These are phyloP conservation scores for Trichoderma sp. DNA, from an alignment of 2,329 filamentous ascomycete genomes.

Conservation along the genomic window DNA sequence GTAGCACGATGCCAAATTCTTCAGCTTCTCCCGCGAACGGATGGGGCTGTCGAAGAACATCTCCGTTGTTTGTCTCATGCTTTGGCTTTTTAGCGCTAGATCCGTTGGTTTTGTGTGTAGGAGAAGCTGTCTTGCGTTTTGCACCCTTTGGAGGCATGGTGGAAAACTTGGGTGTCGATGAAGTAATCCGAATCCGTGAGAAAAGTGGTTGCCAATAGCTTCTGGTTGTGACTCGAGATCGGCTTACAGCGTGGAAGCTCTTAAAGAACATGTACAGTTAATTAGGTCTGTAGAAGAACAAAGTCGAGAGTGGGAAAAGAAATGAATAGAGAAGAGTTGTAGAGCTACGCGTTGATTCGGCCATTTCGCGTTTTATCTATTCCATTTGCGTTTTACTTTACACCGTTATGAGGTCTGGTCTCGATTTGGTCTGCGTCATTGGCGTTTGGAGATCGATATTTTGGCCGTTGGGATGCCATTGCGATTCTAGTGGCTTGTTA, in stretches of 20 bases:
- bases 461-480: constrained; percentile 3
- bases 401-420: neutral
- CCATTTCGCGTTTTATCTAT: neutral
- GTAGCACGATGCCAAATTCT: constrained; percentile 63
- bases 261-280: constrained; percentile 14
- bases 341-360: neutral
- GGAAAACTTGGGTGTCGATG: neutral
- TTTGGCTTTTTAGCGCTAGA: constrained; percentile 38
- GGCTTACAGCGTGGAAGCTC: neutral
- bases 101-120: constrained; percentile 27
- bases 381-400: neutral
- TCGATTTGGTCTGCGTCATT: constrained; percentile 38
- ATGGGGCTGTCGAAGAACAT: constrained; percentile 48
- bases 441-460: constrained; percentile 34
- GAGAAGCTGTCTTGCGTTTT: constrained; percentile 32
- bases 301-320: neutral
- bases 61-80: constrained; percentile 28
- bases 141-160: constrained; percentile 33
- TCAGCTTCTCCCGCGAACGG: constrained; percentile 49
- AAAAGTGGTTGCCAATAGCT: neutral
- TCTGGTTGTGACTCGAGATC: neutral
- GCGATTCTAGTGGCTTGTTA: constrained; percentile 24
- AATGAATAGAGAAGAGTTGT: neutral
- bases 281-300: neutral
- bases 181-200: neutral